These are phyloP conservation scores for Alternaria brassicae DNA, from an alignment of 2,329 filamentous ascomycete species.

Conservation along the genomic window DNA sequence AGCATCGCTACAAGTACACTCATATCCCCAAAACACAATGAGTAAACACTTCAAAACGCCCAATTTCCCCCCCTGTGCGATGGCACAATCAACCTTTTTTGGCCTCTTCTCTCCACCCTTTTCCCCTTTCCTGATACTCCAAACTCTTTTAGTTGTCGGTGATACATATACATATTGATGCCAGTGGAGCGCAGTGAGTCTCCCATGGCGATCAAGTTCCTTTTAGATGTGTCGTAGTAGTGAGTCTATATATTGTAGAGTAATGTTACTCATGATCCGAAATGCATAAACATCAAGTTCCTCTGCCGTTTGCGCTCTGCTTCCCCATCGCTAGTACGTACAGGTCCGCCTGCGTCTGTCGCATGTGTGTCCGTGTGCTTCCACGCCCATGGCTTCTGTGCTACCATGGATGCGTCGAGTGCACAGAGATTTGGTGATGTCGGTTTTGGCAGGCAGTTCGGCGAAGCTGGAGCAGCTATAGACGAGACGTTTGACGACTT, in stretches of 20 bases:
- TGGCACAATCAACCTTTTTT: not conserved
- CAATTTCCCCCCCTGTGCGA: not conserved
- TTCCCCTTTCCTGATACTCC: not conserved
- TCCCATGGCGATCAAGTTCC: not conserved
- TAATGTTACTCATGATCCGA: constrained; percentile 9
- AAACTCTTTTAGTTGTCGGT: not conserved
- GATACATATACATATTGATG: not conserved
- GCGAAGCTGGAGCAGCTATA: constrained; percentile 6
- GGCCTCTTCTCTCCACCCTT: not conserved
- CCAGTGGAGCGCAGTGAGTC: not conserved
- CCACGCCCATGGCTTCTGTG: not conserved
- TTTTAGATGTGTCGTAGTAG: not conserved
- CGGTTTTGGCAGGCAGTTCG: constrained; percentile 6
- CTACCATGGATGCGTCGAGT: not conserved
- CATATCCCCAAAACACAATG: not conserved
- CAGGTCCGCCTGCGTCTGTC: not conserved
- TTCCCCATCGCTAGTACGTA: not conserved
- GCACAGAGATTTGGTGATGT: not conserved
- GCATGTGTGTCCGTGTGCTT: not conserved
- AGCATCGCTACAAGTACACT: not conserved
- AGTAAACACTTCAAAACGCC: not conserved
- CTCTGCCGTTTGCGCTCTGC: constrained; percentile 28
- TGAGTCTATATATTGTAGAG: not conserved
- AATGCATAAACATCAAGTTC: constrained; percentile 27
- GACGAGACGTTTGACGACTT: constrained; percentile 1